Evolutionary conservation across 176 grass and related monocot genomes (phyloP).

Genomic region (Chrysopogon serrulatus): DNA sequence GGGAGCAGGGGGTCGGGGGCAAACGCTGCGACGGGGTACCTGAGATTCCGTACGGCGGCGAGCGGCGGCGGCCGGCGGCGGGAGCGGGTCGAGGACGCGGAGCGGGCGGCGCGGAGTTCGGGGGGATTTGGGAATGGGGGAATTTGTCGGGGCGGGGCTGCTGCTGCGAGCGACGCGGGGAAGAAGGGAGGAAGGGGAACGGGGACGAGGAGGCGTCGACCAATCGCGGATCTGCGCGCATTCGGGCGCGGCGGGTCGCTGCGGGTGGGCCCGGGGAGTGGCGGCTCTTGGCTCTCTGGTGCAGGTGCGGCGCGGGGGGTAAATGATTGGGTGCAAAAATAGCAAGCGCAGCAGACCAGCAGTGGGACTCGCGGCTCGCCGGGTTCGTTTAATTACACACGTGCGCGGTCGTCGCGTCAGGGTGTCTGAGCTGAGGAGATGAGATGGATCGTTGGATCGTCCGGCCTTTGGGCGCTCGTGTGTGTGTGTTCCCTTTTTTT

Average conservation of each 20-base stretch:
- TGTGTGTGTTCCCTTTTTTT: too few species aligned
- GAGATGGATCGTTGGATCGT: too few species aligned
- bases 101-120: neutral
- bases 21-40: neutral
- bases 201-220: conserved; percentile 27
- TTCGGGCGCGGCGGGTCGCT: conserved; percentile 21
- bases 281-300: conserved; percentile 25
- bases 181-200: neutral
- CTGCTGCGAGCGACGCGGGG: conserved; percentile 29
- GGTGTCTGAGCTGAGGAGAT: too few species aligned
- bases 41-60: conserved; percentile 22
- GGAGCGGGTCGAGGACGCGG: neutral
- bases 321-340: conserved; percentile 24
- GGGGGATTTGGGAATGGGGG: neutral
- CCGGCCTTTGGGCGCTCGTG: too few species aligned
- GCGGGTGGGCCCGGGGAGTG: conserved; percentile 20
- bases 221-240: conserved; percentile 53
- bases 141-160: neutral
- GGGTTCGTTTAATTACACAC: neutral
- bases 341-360: neutral
- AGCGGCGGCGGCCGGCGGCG: neutral
- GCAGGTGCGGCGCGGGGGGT: neutral
- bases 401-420: neutral
- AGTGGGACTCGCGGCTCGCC: neutral
- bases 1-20: neutral